These are phyloP conservation scores for Elongisporangium undulatum DNA, from an alignment of 352 stramenopile species.

Conservation along the genomic window DNA sequence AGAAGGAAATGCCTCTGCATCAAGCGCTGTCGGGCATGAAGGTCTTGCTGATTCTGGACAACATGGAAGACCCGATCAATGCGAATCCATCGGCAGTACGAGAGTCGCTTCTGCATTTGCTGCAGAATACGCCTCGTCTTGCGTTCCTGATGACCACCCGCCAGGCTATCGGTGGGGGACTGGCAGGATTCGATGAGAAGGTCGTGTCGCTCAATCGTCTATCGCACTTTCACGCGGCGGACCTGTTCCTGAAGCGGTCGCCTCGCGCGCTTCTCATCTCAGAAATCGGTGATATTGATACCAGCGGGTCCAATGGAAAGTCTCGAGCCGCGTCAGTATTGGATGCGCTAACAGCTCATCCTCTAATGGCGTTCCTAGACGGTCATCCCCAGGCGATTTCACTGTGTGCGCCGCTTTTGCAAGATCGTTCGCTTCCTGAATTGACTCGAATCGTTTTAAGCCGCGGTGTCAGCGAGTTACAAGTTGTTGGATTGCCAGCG, in stretches of 20 bases:
- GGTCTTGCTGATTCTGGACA: slow-evolving; percentile 72
- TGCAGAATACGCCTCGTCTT: slow-evolving; percentile 55
- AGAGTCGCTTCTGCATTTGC: slow-evolving; percentile 57
- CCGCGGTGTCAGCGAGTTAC: slow-evolving; percentile 61
- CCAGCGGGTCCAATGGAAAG: slow-evolving; percentile 11
- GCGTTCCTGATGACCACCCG: slow-evolving; percentile 71
- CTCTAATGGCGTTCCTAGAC: slow-evolving; percentile 77
- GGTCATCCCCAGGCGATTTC: slow-evolving; percentile 80
- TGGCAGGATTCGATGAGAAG: slow-evolving; percentile 75
- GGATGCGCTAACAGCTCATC: slow-evolving; percentile 56
- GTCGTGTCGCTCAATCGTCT: slow-evolving; percentile 74
- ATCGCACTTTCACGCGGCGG: slow-evolving; percentile 61
- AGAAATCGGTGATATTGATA: slow-evolving; percentile 56
- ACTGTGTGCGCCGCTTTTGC: slow-evolving; percentile 63
- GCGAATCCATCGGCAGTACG: slow-evolving; percentile 47
- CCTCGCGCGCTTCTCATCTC: slow-evolving; percentile 59
- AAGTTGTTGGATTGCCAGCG: slow-evolving; percentile 56
- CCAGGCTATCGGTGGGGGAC: slow-evolving; percentile 64
- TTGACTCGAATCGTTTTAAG: slow-evolving; percentile 67
- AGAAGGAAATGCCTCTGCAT: slow-evolving; percentile 62
- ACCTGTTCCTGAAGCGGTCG: slow-evolving; percentile 78
- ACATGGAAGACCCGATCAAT: slow-evolving; percentile 81
- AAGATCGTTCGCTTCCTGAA: slow-evolving; percentile 70
- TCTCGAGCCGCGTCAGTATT: slow-evolving; percentile 37
- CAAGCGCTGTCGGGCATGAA: slow-evolving; percentile 50